Base-by-base conservation (phyloP, 495 filamentous ascomycete genomes). In the Talaromyces thailandensis region DNA sequence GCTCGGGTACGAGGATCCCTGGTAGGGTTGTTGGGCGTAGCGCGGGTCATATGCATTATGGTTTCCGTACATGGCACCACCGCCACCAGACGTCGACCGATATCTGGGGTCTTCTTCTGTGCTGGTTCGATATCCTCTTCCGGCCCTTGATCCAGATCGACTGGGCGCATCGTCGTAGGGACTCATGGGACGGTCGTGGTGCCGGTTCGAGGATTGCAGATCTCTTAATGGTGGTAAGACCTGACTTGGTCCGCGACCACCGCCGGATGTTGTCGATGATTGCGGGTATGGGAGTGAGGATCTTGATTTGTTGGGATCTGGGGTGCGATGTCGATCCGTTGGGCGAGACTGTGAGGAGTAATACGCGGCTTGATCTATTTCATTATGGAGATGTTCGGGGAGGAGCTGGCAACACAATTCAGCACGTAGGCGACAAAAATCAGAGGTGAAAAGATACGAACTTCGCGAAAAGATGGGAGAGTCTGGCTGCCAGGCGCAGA, bases 401-500 rank as follows among this genome's bases (percentile, higher is more conserved):
- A 80, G 76, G 6, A 80, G 67, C 77, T 80, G 43, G 1, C 45
- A 43, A 25, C 52, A 5, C 31, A 26, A 8, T 2, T 48, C 58
- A 52, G 56, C 18, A 50, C 52, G 28, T 43, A 32, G 40, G 14
- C 12, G 14, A 16, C 32, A 16, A 40, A 16, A 40, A 40, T 4
- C 9, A 12, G 9, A 62, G 3, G 2, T 6, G 43, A 59, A n/a
- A 24, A 31, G 8, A 21, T 45, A 57, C 75, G 71, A 60, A 79
- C 77, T 68, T 80, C 76, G 56, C 77, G 71, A 63, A 80, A 78
- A 59, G 77, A 77, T 51, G 77, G 77, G 21, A 80, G 71, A 23
- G 73, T 72, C 64, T 75, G 76, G 52, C 69, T 66, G 60, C 73
- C 70, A 65, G 72, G 70, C 61, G 75, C 65, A 59, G 74, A 63